These are phyloP conservation scores for Camellia granthamiana DNA, from an alignment of 148 eudicot species.

Conservation along the genomic window DNA sequence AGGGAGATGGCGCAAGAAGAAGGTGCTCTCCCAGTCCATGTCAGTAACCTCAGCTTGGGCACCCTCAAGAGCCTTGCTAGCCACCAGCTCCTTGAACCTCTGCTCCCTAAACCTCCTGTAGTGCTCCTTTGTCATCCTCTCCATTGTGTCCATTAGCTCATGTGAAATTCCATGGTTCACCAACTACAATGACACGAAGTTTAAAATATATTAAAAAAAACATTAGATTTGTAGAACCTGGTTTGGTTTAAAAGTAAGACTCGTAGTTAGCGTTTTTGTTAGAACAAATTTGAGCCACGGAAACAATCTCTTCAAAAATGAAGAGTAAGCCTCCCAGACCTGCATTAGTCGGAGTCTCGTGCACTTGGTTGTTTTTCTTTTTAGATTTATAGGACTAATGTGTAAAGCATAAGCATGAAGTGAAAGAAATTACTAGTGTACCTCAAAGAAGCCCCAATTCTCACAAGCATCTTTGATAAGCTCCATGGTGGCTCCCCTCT, in stretches of 20 bases:
- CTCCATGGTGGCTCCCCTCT: slow-evolving; percentile 19
- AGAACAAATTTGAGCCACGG: too few species aligned
- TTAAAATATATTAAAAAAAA: not conserved
- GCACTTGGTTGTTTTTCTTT: not conserved
- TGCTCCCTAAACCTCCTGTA: slow-evolving; percentile 58
- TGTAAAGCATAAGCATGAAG: not conserved
- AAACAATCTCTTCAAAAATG: too few species aligned
- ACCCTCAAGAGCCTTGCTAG: slow-evolving; percentile 43
- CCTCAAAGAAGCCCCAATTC: slow-evolving; percentile 1
- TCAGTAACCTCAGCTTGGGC: slow-evolving; percentile 38
- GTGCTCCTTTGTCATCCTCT: slow-evolving; percentile 51
- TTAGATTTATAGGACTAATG: not conserved
- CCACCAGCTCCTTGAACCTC: slow-evolving; percentile 51
- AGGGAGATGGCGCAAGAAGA: slow-evolving; percentile 55
- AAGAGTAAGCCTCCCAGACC: too few species aligned
- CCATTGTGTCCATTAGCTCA: slow-evolving; percentile 52
- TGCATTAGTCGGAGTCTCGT: too few species aligned
- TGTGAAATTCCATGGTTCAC: slow-evolving; percentile 59
- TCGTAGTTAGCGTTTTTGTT: too few species aligned
- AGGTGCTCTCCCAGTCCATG: slow-evolving; percentile 68
- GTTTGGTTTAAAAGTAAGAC: too few species aligned
- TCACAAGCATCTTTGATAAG: slow-evolving; percentile 10
- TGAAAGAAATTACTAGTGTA: not conserved
- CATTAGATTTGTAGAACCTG: too few species aligned
- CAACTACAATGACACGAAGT: slow-evolving; percentile 24